Evolutionary conservation across 148 eudicot species (phyloP).

Genomic region (Cornus kousa): DNA sequence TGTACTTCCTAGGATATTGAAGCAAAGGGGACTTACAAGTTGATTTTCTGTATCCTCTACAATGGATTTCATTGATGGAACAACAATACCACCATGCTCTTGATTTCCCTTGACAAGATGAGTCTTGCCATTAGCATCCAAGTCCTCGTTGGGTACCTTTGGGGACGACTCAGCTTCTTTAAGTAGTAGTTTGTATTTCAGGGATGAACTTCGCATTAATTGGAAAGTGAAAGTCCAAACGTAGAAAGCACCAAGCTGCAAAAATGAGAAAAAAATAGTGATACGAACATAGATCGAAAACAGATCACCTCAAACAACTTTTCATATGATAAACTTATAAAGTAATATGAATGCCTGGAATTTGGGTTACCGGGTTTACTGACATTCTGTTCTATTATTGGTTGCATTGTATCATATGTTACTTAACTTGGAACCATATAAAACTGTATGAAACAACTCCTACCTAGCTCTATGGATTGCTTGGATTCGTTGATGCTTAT

Average conservation of each 20-base stretch:
- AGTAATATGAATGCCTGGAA: not conserved
- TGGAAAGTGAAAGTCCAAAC: conserved; percentile 88
- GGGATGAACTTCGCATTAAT: conserved; percentile 48
- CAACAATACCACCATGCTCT: conserved; percentile 2
- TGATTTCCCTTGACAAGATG: conserved; percentile 43
- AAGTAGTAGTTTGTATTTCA: conserved; percentile 34
- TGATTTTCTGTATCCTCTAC: conserved; percentile 17
- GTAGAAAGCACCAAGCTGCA: conserved; percentile 77
- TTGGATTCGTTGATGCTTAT: no score
- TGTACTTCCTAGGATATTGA: not conserved
- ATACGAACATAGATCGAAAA: not conserved
- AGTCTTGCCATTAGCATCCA: conserved; percentile 47
- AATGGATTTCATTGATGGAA: not conserved
- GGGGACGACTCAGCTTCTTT: conserved; percentile 28
- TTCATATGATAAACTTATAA: not conserved
- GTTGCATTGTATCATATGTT: no score
- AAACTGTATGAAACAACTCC: no score
- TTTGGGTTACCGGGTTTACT: no score
- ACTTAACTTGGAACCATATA: no score
- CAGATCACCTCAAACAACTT: not conserved
- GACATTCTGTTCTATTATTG: no score
- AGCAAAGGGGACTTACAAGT: conserved; percentile 8
- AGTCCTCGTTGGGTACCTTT: conserved; percentile 59
- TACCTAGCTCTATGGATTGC: no score
- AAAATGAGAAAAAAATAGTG: not conserved